Percentiles rank a stretch among this genome's conserved stretches.
phyloP scores from a whole-genome alignment of 176 grass and related monocot genomes.

The Oryza punctata region DNA sequence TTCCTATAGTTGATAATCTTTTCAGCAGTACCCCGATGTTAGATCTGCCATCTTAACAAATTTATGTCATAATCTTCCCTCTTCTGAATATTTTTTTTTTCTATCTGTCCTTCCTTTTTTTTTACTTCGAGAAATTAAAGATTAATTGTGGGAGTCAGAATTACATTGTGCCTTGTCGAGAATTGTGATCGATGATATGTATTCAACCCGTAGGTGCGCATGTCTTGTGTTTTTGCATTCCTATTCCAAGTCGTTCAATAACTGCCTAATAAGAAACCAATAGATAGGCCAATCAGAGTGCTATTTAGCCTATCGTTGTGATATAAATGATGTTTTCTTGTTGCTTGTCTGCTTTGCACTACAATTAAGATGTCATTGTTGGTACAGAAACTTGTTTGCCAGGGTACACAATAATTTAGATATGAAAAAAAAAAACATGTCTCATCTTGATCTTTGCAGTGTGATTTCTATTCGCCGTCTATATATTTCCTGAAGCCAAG shows the following conservation, averaged over 20 bases:
- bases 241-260: neutral
- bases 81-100: neutral
- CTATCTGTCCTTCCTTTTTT: neutral
- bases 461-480: constrained; percentile 2
- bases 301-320: neutral
- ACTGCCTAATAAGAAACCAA: neutral
- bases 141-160: neutral
- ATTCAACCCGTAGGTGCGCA: neutral
- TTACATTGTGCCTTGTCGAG: neutral
- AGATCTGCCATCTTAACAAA: neutral
- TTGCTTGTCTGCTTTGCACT: neutral
- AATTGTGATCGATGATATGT: neutral
- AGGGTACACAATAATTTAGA: constrained; percentile 24
- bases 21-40: neutral
- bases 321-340: neutral
- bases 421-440: neutral
- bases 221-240: neutral
- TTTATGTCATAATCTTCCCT: neutral
- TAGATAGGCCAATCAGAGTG: neutral
- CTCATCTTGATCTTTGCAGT: constrained; percentile 8
- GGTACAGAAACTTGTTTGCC: constrained; percentile 13
- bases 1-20: constrained; percentile 46
- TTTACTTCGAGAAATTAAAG: neutral
- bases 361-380: constrained; percentile 9
- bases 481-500: neutral